phyloP scores from a whole-genome alignment of 2,329 filamentous ascomycete genomes.

The Pseudonectria buxi region DNA sequence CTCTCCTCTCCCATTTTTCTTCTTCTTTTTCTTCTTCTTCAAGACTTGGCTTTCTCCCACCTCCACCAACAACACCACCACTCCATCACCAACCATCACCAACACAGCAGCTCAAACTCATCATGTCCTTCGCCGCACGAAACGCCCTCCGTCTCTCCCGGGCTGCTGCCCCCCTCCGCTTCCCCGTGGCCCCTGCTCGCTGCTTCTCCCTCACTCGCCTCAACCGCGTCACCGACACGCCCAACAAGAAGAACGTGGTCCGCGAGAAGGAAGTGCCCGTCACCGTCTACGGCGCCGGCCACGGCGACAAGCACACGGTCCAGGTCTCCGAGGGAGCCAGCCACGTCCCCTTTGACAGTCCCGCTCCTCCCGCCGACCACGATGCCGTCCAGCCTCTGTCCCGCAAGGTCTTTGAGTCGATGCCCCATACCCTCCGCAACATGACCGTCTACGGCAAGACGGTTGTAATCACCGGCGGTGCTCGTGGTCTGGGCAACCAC shows the following conservation, averaged over 20 bases:
- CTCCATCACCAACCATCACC: too few species aligned
- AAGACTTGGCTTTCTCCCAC: too few species aligned
- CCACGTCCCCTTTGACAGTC: slow-evolving; percentile 36
- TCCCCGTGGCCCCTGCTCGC: slow-evolving; percentile 21
- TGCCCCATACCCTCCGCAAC: slow-evolving; percentile 61
- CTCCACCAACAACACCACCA: too few species aligned
- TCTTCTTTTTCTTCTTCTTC: too few species aligned
- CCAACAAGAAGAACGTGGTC: slow-evolving; percentile 45
- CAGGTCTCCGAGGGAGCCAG: slow-evolving; percentile 40
- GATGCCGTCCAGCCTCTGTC: slow-evolving; percentile 46
- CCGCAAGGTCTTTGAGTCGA: slow-evolving; percentile 44
- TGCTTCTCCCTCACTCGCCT: slow-evolving; percentile 27
- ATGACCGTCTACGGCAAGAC: slow-evolving; percentile 65
- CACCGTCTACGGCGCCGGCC: slow-evolving; percentile 41
- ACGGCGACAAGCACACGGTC: slow-evolving; percentile 51
- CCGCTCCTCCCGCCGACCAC: slow-evolving; percentile 34
- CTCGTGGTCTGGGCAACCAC: slow-evolving; percentile 69
- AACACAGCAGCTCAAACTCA: slow-evolving; percentile 17
- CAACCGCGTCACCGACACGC: slow-evolving; percentile 30
- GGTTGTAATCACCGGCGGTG: slow-evolving; percentile 67
- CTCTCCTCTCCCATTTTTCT: slow-evolving; percentile 4
- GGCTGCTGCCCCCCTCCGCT: slow-evolving; percentile 21
- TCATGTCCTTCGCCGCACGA: slow-evolving; percentile 31
- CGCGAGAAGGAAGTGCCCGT: slow-evolving; percentile 52
- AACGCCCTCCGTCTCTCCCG: slow-evolving; percentile 29